Evolutionary conservation across 805 yeast genomes (phyloP).

Genomic region (Starmerella sp.): DNA sequence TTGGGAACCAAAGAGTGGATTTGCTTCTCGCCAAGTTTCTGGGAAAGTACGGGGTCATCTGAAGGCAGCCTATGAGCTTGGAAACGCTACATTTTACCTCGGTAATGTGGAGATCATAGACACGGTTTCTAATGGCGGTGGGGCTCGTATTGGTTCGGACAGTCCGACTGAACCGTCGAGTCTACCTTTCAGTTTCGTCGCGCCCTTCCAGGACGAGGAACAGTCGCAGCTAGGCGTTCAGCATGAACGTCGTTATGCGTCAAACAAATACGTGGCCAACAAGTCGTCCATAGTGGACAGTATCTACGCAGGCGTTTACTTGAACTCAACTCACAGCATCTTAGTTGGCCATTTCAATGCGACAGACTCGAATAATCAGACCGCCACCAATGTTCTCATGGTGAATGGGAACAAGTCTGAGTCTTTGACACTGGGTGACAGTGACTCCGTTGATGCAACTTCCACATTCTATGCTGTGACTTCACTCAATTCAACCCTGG

Average conservation of each 20-base stretch:
- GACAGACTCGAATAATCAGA: constrained; percentile 22
- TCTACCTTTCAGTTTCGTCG: neutral
- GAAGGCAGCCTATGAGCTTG: neutral
- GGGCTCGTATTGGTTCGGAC: neutral
- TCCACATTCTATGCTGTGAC: neutral
- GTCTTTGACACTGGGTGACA: neutral
- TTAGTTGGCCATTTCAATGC: constrained; percentile 51
- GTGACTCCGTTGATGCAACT: neutral
- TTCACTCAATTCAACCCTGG: constrained; percentile 18
- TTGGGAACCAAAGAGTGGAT: constrained; percentile 2
- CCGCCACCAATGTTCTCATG: constrained; percentile 7
- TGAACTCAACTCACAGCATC: constrained; percentile 41
- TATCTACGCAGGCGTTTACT: constrained; percentile 31
- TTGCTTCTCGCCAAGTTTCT: neutral
- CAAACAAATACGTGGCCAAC: neutral
- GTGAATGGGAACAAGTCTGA: neutral
- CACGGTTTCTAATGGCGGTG: neutral
- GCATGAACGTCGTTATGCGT: neutral
- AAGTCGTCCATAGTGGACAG: neutral
- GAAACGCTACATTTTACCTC: constrained; percentile 21
- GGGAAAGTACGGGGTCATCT: constrained; percentile 14
- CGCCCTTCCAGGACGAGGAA: neutral
- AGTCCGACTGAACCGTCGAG: neutral
- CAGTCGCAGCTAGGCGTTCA: too few species aligned
- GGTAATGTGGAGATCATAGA: constrained; percentile 25